Evolutionary conservation across 108 stramenopile species (phyloP).

Genomic region (Cyclostephanos invisitatus): DNA sequence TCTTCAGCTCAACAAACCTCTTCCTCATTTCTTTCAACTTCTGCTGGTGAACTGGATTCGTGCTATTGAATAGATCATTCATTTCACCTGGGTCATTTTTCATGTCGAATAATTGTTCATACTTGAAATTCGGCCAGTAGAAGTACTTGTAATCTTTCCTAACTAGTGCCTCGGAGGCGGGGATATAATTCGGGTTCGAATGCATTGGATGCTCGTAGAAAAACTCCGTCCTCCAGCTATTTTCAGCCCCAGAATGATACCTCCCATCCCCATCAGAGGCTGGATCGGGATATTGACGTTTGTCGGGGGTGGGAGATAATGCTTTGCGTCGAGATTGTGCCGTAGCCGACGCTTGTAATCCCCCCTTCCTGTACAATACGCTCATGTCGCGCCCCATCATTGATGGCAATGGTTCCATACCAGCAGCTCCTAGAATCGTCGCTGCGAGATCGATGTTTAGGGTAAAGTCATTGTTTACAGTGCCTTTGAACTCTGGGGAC

Average conservation of each 20-base stretch:
- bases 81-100: slow-evolving; percentile 78
- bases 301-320: slow-evolving; percentile 8
- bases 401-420: slow-evolving; percentile 40
- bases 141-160: slow-evolving; percentile 80
- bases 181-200: slow-evolving; percentile 56
- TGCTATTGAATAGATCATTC: slow-evolving; percentile 62
- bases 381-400: slow-evolving; percentile 77
- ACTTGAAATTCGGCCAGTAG: slow-evolving; percentile 77
- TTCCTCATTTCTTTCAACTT: slow-evolving; percentile 46
- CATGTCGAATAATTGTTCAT: slow-evolving; percentile 80
- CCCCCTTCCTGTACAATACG: slow-evolving; percentile 54
- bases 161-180: slow-evolving; percentile 75
- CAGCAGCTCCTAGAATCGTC: slow-evolving; percentile 71
- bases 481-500: slow-evolving; percentile 50
- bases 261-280: slow-evolving; percentile 45
- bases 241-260: slow-evolving; percentile 48
- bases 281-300: slow-evolving; percentile 30
- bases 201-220: slow-evolving; percentile 75
- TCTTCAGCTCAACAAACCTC: slow-evolving; percentile 45
- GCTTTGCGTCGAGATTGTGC: slow-evolving; percentile 35
- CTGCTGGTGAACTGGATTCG: slow-evolving; percentile 35
- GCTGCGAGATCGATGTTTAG: slow-evolving; percentile 72
- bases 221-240: slow-evolving; percentile 74
- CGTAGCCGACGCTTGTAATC: slow-evolving; percentile 27
- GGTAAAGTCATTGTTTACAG: slow-evolving; percentile 56